Evolutionary conservation across 306 rosid species (phyloP).

Genomic region (Casuarina glauca): DNA sequence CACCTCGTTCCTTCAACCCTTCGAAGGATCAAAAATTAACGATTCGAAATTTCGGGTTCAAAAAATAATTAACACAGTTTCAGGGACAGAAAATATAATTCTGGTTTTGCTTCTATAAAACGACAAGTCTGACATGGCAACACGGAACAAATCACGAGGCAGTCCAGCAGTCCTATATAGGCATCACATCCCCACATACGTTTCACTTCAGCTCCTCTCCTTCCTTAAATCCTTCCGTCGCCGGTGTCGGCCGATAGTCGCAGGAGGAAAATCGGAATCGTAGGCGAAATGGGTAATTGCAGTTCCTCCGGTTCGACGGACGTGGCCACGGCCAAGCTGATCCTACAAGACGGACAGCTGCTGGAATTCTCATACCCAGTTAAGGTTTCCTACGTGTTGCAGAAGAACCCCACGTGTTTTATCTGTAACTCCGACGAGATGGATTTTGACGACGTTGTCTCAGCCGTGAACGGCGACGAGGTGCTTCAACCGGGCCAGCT

Average conservation of each 20-base stretch:
- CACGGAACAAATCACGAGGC: background rate
- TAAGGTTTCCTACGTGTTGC: slow-evolving; percentile 67
- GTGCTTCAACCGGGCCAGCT: slow-evolving; percentile 79
- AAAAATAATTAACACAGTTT: background rate
- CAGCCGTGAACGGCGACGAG: slow-evolving; percentile 64
- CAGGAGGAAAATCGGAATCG: background rate
- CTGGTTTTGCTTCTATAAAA: slow-evolving; percentile 12
- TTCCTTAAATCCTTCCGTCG: background rate
- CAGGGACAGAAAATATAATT: background rate
- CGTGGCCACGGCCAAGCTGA: slow-evolving; percentile 72
- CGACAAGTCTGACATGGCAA: slow-evolving; percentile 54
- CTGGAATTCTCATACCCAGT: slow-evolving; percentile 69
- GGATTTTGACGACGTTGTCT: slow-evolving; percentile 73
- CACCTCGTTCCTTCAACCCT: too few species aligned
- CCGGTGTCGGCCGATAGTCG: background rate
- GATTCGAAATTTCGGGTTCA: too few species aligned
- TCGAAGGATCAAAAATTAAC: too few species aligned
- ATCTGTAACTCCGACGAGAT: slow-evolving; percentile 90
- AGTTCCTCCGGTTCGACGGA: slow-evolving; percentile 52
- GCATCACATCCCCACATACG: background rate
- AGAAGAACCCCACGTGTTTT: slow-evolving; percentile 60
- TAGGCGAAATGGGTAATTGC: slow-evolving; percentile 71
- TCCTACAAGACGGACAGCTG: slow-evolving; percentile 62
- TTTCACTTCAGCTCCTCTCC: background rate
- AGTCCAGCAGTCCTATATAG: slow-evolving; percentile 22